Evolutionary conservation across 2,329 filamentous ascomycete genomes (phyloP).

Genomic region (Ceratocystis smalleyi): DNA sequence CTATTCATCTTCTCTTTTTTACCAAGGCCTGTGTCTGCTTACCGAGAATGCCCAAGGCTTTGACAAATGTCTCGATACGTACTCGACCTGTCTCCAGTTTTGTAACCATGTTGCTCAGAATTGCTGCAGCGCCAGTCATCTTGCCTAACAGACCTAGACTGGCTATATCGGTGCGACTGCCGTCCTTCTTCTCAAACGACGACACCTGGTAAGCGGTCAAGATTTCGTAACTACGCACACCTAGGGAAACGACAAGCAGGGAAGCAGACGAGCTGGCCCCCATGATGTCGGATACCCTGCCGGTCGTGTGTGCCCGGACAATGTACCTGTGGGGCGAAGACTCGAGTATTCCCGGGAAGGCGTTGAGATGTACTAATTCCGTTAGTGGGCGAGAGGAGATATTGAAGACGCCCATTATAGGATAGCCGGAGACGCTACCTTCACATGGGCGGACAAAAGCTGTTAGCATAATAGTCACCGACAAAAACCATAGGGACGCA

Average conservation of each 20-base stretch:
- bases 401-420: constrained; percentile 77
- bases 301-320: constrained; percentile 54
- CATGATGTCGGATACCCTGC: constrained; percentile 42
- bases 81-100: constrained; percentile 40
- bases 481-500: not conserved
- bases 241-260: constrained; percentile 48
- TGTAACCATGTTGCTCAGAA: constrained; percentile 45
- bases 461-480: not conserved
- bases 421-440: constrained; percentile 49
- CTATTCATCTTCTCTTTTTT: constrained; percentile 8
- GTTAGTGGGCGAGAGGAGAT: constrained; percentile 45
- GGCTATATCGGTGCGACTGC: constrained; percentile 38
- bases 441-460: not conserved
- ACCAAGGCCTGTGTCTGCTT: constrained; percentile 21
- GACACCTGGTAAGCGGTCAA: constrained; percentile 56
- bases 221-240: constrained; percentile 60
- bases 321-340: constrained; percentile 42
- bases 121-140: constrained; percentile 75
- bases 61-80: constrained; percentile 52
- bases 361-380: constrained; percentile 53
- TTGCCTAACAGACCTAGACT: constrained; percentile 69
- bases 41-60: constrained; percentile 64
- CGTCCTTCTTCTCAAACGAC: constrained; percentile 34
- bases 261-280: constrained; percentile 29
- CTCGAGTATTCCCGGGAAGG: constrained; percentile 53